Evolutionary conservation across 1,139 yeast species (phyloP), one percentile per base, ranked within the genome.

Genomic region (Candida pseudoviswanathii): DNA sequence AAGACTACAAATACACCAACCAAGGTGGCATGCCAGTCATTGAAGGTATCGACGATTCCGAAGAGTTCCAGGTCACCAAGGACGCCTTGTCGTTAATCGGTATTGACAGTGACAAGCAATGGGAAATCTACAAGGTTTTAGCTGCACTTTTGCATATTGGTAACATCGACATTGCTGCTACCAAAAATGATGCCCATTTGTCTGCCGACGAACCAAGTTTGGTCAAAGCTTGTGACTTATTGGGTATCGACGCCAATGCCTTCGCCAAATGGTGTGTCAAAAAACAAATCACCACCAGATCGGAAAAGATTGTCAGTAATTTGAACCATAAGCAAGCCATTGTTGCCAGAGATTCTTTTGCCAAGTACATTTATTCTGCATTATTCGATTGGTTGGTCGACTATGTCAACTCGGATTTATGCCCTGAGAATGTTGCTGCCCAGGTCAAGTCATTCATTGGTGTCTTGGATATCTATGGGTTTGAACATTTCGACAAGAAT

Each of bases 381-480:
- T 74, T 95, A 56, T 94, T 94, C 63, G 98, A 94, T 65, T 94
- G 99, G 99, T 80, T 94, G 55, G 98, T 94, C 31, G 84, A 79
- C 46, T 84, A 85, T 55, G 89, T 92, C 58, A 94, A 94, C 66
- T 65, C 78, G 34, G 96, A 90, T 62, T 80, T 94, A 61, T 88
- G 96, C 67, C 86, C 90, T 4, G 84, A 89, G 6, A 85, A 83
- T 42, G 83, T 87, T 44, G 77, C 78, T 44, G 74, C 76, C 9
- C 67, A 77, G 44, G 80, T 87, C 49, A 73, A 80, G 51, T 81
- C 91, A 1, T 94, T 94, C 60, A 94, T 94, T 64, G 99, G 99
- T 67, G 99, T 94, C 30, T 78, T 94, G 63, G 99, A 94, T 84
- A 94, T 94, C 60, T 92, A 92, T 66, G 99, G 99, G 39, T 94